These are phyloP conservation scores for Aspergillus campestris DNA, from an alignment of 495 filamentous ascomycete genomes.

Conservation along the genomic window DNA sequence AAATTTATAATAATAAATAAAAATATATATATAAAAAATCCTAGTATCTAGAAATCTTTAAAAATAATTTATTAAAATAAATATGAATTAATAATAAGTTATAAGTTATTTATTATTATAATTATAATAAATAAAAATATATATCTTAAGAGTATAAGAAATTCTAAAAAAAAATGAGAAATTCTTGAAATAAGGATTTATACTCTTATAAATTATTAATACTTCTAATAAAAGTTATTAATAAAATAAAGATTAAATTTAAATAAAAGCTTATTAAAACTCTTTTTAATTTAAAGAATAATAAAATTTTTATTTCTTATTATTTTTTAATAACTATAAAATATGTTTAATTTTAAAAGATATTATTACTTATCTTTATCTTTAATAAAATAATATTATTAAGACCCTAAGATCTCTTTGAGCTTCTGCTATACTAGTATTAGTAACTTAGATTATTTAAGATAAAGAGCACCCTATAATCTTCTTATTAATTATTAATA, in stretches of 20 bases:
- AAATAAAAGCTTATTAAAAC: constrained; percentile 6
- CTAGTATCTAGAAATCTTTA: no score
- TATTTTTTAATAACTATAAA: constrained; percentile 8
- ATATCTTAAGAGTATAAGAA: constrained; percentile 2
- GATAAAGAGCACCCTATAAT: no score
- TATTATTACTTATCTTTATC: constrained; percentile 5
- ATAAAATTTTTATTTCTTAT: constrained; percentile 7
- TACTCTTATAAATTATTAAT: constrained; percentile 6
- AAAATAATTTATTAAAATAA: background rate
- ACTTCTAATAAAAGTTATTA: constrained; percentile 1
- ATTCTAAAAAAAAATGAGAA: background rate
- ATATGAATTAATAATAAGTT: constrained; percentile 3
- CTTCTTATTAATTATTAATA: no score
- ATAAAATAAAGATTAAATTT: constrained; percentile 3
- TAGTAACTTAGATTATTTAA: no score
- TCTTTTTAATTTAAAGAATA: constrained; percentile 4
- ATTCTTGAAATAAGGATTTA: constrained; percentile 1
- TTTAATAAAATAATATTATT: constrained; percentile 5
- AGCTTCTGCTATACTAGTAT: constrained; percentile 7
- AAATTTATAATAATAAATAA: no score
- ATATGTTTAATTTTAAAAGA: no score
- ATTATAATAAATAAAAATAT: constrained; percentile 3
- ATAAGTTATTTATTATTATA: constrained; percentile 6
- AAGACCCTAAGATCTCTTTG: constrained; percentile 5
- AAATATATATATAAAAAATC: no score